Conservation (phyloP, 345 rosid genomes). For the Linum usitatissimum region DNA sequence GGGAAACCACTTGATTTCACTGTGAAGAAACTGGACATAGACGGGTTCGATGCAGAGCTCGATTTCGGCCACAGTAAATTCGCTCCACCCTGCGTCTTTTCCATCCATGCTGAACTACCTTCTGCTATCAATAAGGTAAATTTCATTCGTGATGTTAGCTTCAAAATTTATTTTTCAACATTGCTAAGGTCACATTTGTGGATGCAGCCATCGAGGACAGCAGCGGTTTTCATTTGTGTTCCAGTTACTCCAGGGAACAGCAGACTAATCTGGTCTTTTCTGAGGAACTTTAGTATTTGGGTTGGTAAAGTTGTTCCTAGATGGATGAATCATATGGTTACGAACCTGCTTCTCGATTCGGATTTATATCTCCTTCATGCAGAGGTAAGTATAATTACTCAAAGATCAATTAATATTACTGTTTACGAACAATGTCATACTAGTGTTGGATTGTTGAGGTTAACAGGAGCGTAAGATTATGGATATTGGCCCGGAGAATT, state of each 20-base stretch:
- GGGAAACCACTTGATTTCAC: background rate
- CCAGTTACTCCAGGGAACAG: conserved; percentile 1
- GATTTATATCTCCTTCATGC: conserved; percentile 1
- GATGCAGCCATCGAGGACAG: background rate
- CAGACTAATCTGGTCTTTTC: background rate
- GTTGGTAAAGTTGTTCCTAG: background rate
- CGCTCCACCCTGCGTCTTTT: background rate
- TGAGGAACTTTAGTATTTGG: background rate
- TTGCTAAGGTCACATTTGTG: background rate
- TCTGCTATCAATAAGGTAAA: background rate
- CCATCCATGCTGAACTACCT: background rate
- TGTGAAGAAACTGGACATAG: background rate
- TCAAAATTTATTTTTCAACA: no score
- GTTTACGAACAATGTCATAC: background rate
- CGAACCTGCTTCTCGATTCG: background rate
- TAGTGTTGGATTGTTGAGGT: background rate
- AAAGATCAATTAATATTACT: no score
- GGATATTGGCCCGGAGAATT: background rate
- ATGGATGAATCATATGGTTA: background rate
- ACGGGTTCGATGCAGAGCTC: background rate
- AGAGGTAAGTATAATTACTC: background rate
- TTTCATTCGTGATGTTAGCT: no score
- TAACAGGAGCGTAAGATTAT: background rate
- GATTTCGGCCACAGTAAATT: background rate
- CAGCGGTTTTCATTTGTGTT: background rate